Base-by-base conservation (phyloP, 805 yeast genomes). In the Barnettozyma californica region DNA sequence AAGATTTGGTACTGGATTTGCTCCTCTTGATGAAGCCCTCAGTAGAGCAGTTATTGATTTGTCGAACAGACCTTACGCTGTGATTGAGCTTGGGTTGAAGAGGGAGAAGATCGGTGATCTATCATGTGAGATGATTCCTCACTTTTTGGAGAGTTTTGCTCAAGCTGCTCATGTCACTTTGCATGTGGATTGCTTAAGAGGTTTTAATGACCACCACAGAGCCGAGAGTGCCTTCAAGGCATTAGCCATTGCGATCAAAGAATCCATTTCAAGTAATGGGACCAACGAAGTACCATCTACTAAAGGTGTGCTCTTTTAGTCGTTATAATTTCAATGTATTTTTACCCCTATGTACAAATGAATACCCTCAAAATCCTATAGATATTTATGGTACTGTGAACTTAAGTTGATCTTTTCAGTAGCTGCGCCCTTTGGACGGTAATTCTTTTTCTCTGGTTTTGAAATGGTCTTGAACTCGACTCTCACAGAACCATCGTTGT, bases 191-290 rank as follows among this genome's bases (percentile, higher is more conserved):
- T 88, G 96, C 66, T 63, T 94, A 49, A 76, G 97, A 56, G 99
- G 99, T 1, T 80, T 79, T 66, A 94, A 94, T 67, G 99, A 94
- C 67, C 99, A 94, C 67, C 99, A 94, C 69, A 75, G 97, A 54
- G 87, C 96, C 38, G 99, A 94, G 68, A 79, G 89, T 64, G 98
- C 99, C 0, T 94, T 94, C 71, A 94, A 94, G 70, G 97, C 98
- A 0, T 71, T 92, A 54, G 99, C 99, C 0, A 74, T 94, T 19
- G 99, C 99, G 4, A 74, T 94, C 44, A 84, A 81, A 57, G 96
- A 90, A 63, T 92, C 98, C 21, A 82, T 78, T 43, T 75, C 92
- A 10, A 75, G 78, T 56, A 89, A 89, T 29, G 98, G 97, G 29
- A 79, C 84, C 21, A 75, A 89, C 62, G 99, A 94, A 53, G 87